phyloP scores from a whole-genome alignment of 106 monocot species.

The Gastrodia elata region DNA sequence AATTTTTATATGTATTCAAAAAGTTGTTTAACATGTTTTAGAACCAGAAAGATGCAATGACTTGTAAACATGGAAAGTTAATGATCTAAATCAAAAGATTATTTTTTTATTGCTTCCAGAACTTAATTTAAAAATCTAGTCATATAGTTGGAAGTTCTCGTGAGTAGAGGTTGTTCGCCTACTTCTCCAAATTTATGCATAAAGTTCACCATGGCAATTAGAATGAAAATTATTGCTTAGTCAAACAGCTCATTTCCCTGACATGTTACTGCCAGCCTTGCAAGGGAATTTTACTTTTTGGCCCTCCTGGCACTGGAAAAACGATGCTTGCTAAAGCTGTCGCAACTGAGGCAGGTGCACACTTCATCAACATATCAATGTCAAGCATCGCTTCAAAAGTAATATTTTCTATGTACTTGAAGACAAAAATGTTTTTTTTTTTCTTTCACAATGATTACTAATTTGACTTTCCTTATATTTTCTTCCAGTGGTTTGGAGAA shows the following conservation, averaged over 20 bases:
- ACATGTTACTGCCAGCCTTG: conserved; percentile 56
- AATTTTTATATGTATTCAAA: background rate
- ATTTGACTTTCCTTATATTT: conserved; percentile 7
- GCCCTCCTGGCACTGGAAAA: conserved; percentile 97
- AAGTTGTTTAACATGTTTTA: background rate
- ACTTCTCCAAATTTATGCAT: background rate
- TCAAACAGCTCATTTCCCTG: background rate
- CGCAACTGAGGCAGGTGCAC: conserved; percentile 97
- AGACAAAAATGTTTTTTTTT: background rate
- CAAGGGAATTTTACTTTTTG: conserved; percentile 97
- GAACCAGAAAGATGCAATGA: background rate
- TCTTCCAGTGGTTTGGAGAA: conserved; percentile 95
- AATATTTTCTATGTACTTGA: background rate
- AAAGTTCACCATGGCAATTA: background rate
- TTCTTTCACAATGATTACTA: background rate
- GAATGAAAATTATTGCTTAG: background rate
- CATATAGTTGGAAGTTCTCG: background rate
- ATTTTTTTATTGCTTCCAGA: background rate
- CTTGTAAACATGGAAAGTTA: background rate
- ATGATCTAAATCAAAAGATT: background rate
- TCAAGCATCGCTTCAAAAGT: conserved; percentile 99
- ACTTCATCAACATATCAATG: conserved; percentile 99
- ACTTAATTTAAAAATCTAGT: background rate
- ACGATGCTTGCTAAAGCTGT: conserved; percentile 99
- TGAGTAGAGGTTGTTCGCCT: background rate